phyloP scores from a whole-genome alignment of 2,329 filamentous ascomycete genomes.

The Botrytis aclada region DNA sequence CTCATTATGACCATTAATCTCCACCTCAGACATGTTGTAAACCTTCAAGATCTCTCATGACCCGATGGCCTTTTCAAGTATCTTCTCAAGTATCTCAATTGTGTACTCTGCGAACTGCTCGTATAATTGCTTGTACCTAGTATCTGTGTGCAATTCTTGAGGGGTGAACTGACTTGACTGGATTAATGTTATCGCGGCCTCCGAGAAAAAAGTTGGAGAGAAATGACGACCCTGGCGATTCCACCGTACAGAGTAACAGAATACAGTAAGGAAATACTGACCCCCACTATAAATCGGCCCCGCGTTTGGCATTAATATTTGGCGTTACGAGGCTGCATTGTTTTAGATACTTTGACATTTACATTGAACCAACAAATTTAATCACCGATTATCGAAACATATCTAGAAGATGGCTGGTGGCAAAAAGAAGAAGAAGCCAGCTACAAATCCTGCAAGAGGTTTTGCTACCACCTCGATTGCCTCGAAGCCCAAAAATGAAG shows the following conservation, averaged over 20 bases:
- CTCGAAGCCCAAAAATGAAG: conserved; percentile 71
- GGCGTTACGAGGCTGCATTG: conserved; percentile 11
- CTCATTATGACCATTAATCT: conserved; percentile 42
- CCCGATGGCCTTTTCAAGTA: conserved; percentile 20
- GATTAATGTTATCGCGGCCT: conserved; percentile 18
- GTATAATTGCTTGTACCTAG: neutral
- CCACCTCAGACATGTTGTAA: conserved; percentile 50
- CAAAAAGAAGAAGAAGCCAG: conserved; percentile 85
- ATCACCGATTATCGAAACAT: conserved; percentile 2
- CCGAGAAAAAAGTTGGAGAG: neutral
- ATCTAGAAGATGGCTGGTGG: conserved; percentile 57
- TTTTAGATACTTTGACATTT: neutral
- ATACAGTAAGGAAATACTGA: neutral
- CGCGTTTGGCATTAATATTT: conserved; percentile 15
- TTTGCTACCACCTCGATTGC: conserved; percentile 93
- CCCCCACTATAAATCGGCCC: conserved; percentile 18
- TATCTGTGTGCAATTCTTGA: neutral
- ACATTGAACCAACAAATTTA: conserved; percentile 5
- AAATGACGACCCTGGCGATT: conserved; percentile 17
- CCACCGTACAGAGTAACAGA: neutral
- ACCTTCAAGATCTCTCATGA: conserved; percentile 35
- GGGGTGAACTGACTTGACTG: neutral
- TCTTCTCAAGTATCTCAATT: conserved; percentile 3
- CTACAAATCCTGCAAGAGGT: conserved; percentile 81
- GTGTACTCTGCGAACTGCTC: neutral